Evolutionary conservation across 2,329 filamentous ascomycete genomes (phyloP), one percentile per base, ranked within the genome.

Genomic region (Neonectria ditissima): DNA sequence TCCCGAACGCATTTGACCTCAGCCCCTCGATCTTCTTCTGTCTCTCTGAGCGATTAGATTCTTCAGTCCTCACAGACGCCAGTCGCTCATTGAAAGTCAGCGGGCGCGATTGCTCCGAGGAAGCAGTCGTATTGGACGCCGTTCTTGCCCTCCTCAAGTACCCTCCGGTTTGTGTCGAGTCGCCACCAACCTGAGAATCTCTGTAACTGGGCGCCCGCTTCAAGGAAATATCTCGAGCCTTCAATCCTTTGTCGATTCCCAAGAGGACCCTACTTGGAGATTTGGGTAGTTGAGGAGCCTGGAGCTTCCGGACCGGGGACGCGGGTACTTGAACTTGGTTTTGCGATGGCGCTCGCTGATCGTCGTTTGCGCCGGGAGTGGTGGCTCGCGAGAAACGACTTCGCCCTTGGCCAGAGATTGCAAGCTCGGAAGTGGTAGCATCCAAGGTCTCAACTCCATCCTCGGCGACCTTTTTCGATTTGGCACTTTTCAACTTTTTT

Each of bases 211-310:
- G 84, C 3, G 92, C 89, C 68, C 93, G 86, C 77, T 92, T 96
- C 28, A 98, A 81, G 3, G 94, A 97, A 32, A 98, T 85, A 72
- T 97, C 93, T 62, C 88, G 88, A 2, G 91, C 94, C 71, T 85
- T 91, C 37, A 94, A 81, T 1, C 93, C 94, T 76, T 97, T 97
- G 79, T 97, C 94, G 65, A 98, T 97, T 5, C 96, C 95, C 16
- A 98, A 78, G 18, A 93, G 79, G 14, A 96, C 87, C 64, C 94
- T 86, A 56, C 91, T 91, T 1, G 96, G 95, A 1, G 94, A 97
- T 26, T 85, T 88, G 37, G 89, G 89, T 14, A 87, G 81, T 2
- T 83, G 75, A 1, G 79, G 75, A 14, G 82, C 78, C 76, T 84
- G 79, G 71, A 82, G 69, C 81, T 88, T 77, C 80, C 85, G 90